These are phyloP conservation scores for Vanrija humicola DNA, from an alignment of 1,284 basidiomycete genomes.

Conservation along the genomic window DNA sequence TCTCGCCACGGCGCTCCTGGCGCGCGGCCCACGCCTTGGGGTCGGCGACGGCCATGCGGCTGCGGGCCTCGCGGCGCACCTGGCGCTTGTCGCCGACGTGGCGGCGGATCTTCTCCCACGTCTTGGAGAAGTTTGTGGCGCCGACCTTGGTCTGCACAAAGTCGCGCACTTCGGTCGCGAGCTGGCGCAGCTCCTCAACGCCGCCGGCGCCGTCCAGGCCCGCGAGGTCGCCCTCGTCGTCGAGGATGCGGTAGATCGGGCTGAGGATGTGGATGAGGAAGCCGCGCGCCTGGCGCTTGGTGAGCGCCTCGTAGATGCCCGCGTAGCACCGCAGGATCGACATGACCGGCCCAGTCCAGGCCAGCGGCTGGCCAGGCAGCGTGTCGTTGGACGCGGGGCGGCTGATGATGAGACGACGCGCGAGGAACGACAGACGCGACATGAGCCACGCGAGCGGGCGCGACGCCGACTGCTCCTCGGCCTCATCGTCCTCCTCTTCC, in stretches of 20 bases:
- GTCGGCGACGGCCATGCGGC: conserved; percentile 28
- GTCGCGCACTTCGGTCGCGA: conserved; percentile 81
- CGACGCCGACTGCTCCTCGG: conserved; percentile 31
- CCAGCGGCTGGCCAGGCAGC: conserved; percentile 49
- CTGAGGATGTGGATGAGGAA: conserved; percentile 81
- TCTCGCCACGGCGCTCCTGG: conserved; percentile 72
- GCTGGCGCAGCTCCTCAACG: conserved; percentile 70
- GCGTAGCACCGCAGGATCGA: conserved; percentile 90
- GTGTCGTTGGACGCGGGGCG: conserved; percentile 44
- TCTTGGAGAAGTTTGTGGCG: conserved; percentile 68
- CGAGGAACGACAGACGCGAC: conserved; percentile 86
- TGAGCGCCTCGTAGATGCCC: conserved; percentile 74
- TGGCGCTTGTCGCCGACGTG: conserved; percentile 63
- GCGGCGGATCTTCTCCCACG: conserved; percentile 77
- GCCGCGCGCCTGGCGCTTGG: conserved; percentile 56
- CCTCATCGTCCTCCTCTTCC: conserved; percentile 39
- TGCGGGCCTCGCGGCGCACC: conserved; percentile 59
- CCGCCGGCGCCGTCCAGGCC: conserved; percentile 57
- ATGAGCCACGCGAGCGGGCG: conserved; percentile 87
- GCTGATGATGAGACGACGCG: conserved; percentile 52
- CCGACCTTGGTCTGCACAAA: conserved; percentile 83
- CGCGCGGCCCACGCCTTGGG: conserved; percentile 56
- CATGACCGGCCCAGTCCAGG: conserved; percentile 75
- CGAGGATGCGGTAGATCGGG: conserved; percentile 79
- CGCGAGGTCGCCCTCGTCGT: conserved; percentile 63